These are phyloP conservation scores for Fusarium chlamydosporum DNA, from an alignment of 2,329 filamentous ascomycete genomes.

Conservation along the genomic window DNA sequence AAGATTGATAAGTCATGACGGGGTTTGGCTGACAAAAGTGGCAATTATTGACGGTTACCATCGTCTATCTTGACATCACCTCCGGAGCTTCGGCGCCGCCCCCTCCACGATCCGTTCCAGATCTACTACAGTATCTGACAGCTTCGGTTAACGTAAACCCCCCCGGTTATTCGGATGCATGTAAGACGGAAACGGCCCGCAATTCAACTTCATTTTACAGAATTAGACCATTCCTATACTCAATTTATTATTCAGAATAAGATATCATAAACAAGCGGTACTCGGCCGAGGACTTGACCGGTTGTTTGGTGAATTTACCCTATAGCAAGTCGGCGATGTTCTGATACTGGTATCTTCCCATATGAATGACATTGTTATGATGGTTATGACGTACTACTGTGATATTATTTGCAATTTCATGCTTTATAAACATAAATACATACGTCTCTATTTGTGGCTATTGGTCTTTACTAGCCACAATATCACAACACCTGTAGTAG, in stretches of 20 bases:
- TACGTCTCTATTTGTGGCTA: no score
- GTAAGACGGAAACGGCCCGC: slow-evolving; percentile 37
- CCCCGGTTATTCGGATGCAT: slow-evolving; percentile 33
- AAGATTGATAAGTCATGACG: slow-evolving; percentile 4
- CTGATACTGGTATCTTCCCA: neutral
- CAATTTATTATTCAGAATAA: neutral
- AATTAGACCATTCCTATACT: neutral
- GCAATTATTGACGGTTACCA: slow-evolving; percentile 33
- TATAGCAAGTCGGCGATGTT: neutral
- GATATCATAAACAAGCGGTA: neutral
- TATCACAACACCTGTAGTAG: no score
- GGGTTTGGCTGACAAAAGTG: slow-evolving; percentile 43
- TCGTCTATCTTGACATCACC: slow-evolving; percentile 46
- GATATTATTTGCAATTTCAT: neutral
- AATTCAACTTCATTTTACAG: slow-evolving; percentile 11
- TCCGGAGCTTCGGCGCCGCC: slow-evolving; percentile 26
- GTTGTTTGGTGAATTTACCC: slow-evolving; percentile 5
- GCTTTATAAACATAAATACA: no score
- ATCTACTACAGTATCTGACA: slow-evolving; percentile 6
- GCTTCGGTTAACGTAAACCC: neutral
- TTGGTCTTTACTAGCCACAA: no score
- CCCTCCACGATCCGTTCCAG: slow-evolving; percentile 27
- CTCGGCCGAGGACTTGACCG: slow-evolving; percentile 6
- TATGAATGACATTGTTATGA: neutral
- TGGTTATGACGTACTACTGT: neutral